A percentile compares a stretch with the other conserved stretches of the same genome.
Evolutionary conservation across 345 rosid species (phyloP).

Genomic region (Brassica incana): DNA sequence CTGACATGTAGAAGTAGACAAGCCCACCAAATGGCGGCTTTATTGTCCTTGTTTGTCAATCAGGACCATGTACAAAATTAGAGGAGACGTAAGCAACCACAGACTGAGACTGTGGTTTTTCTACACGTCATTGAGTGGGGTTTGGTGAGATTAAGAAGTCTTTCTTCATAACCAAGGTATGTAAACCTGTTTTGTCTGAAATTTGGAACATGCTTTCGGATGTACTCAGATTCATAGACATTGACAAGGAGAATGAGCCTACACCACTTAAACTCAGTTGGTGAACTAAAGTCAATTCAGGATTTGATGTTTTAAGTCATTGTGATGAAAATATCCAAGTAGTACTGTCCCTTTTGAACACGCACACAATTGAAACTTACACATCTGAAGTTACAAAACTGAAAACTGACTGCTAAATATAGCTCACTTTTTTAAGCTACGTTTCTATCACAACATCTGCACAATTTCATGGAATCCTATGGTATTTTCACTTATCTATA

Average conservation of each 20-base stretch:
- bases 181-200: constrained; percentile 23
- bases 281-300: constrained; percentile 33
- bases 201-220: constrained; percentile 27
- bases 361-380: constrained; percentile 31
- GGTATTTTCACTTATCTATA: constrained; percentile 23
- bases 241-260: constrained; percentile 30
- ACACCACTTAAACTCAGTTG: constrained; percentile 28
- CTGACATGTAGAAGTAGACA: constrained; percentile 24
- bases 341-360: constrained; percentile 38
- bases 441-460: constrained; percentile 28
- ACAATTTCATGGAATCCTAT: constrained; percentile 5
- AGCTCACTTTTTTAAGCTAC: constrained; percentile 42
- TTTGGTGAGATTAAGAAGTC: constrained; percentile 35
- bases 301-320: constrained; percentile 26
- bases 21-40: constrained; percentile 19
- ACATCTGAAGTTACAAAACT: constrained; percentile 35
- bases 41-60: constrained; percentile 22
- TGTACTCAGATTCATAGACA: constrained; percentile 8
- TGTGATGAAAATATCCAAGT: constrained; percentile 13
- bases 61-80: constrained; percentile 15
- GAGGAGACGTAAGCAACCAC: constrained; percentile 26
- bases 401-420: constrained; percentile 30
- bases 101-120: constrained; percentile 2
- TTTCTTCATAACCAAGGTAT: constrained; percentile 42
- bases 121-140: constrained; percentile 40